Evolutionary conservation across 1,139 yeast genomes (phyloP), one percentile per base, ranked within the genome.

Genomic region (Suhomyces guaymorum): DNA sequence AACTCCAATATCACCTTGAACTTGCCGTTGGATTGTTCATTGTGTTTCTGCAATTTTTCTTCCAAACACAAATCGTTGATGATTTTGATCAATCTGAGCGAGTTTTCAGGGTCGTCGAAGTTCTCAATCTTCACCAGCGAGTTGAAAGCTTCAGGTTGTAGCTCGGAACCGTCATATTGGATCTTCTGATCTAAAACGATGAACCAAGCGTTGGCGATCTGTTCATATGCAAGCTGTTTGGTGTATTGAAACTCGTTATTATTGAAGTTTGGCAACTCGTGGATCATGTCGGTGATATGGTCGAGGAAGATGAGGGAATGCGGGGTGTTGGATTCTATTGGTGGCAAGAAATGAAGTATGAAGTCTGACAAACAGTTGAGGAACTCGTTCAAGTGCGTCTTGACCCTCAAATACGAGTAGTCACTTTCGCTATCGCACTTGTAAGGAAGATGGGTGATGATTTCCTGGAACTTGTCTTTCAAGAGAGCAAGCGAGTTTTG

Each of bases 361-460:
- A 82, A 89, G 59, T 89, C 97, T 26, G 86, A 78, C 36, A 90
- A 64, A 30, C 94, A 82, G 48, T 77, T 73, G 44, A 88, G 73
- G 51, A 90, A 87, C 50, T 87, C 96, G 45, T 80, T 75, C 41
- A 89, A 73, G 39, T 69, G 63, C 2, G 88, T 80, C 51, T 87
- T 82, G 37, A 90, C 84, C 40, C 97, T 72, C 39, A 87, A 69
- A 59, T 82, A 92, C n/a, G 96, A 82, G 55, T 92, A 92, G 57
- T 90, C 97, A 34, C 85, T 79, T 32, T 74, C 70, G 14, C 71
- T 66, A 48, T 83, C 88, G 43, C 87, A 87, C 47, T 82, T 81
- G 57, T 84, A 86, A 1, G 96, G 96, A 44, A 87, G 60, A 40
- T 74, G 72, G 14, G 59, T 56, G 21, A 64, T 53, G 18, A 86